Base-by-base conservation (phyloP, 768 basidiomycete species). In the Tephrocybe sp. region DNA sequence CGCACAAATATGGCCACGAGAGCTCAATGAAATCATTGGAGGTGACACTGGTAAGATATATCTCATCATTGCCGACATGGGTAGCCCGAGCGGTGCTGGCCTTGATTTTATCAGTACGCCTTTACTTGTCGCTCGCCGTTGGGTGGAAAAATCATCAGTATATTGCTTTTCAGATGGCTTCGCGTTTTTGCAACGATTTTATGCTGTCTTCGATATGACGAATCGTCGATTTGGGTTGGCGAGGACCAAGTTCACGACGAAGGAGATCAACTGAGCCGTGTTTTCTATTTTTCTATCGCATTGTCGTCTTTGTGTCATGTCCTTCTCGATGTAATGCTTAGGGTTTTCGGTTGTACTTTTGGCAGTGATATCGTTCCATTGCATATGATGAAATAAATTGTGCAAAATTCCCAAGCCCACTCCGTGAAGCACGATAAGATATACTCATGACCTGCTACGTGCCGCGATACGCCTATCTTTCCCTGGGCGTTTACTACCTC, bases 1-100 rank as follows among this genome's bases (percentile, higher is more conserved):
- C 57, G 84, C 81, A 3, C 85, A 88, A 71, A 79, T 83, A 53
- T 87, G 84, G 82, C 84, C 84, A 0, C 78, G 81, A 40, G 58
- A 69, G 3, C 68, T 80, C 52, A 86, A 88, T 67, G 63, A 68
- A 13, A 64, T 66, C 27, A 73, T 88, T 12, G 83, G 83, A 48
- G 86, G 86, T 39, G 61, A 66, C 22, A 54, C 66, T 3, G 57
- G 61, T 57, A 63, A 64, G 47, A 84, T 85, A 54, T 85, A 84
- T 56, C 69, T 83, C 52, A 71, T 84, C 57, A 67, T 73, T n/a
- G 71, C 70, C 16, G 79, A 83, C 57, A 58, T 84, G 33, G 81
- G 82, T 27, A 62, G 59, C 45, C 53, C 56, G 44, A 77, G 71
- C 45, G 83, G 83, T 1, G 64, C 70, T 31, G 83, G 84, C 41